These are phyloP conservation scores for Durotheca rogersii DNA, from an alignment of 495 filamentous ascomycete species.

Conservation along the genomic window DNA sequence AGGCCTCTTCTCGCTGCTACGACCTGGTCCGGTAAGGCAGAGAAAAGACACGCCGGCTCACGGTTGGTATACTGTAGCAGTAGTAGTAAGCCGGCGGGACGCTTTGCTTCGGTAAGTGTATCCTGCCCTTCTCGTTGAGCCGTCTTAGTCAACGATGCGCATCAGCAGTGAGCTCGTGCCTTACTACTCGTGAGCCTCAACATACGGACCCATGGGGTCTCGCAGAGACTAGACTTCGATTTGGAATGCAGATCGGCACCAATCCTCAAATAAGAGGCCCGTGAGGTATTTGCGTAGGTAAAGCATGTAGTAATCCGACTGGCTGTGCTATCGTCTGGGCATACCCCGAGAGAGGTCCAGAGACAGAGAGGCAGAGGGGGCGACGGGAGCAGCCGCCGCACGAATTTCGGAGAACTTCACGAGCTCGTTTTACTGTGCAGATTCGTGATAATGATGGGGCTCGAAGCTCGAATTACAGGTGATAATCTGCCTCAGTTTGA, in stretches of 20 bases:
- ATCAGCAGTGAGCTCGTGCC: conserved; percentile 20
- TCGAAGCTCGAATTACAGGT: conserved; percentile 20
- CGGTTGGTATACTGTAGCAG: conserved; percentile 1
- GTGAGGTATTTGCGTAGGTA: conserved; percentile 24
- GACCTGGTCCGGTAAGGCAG: conserved; percentile 25
- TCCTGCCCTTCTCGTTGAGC: conserved; percentile 17
- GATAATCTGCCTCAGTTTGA: conserved; percentile 20
- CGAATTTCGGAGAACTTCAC: conserved; percentile 3
- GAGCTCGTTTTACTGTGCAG: conserved; percentile 16
- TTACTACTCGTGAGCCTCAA: conserved; percentile 35
- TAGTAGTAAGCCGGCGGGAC: conserved; percentile 29
- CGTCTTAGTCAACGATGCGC: conserved; percentile 16
- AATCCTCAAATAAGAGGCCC: conserved; percentile 29
- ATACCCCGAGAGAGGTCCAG: conserved; percentile 6
- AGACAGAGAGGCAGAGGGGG: not conserved
- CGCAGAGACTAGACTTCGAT: conserved; percentile 25
- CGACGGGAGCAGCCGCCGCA: conserved; percentile 6
- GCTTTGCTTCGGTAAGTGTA: conserved; percentile 22
- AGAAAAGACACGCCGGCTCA: conserved; percentile 5
- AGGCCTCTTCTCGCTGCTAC: conserved; percentile 28
- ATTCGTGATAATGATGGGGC: conserved; percentile 19
- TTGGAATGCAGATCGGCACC: conserved; percentile 32
- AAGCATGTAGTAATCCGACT: conserved; percentile 29
- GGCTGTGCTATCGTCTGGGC: conserved; percentile 13
- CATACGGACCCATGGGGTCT: conserved; percentile 23